Evolutionary conservation across 2,329 filamentous ascomycete species (phyloP).

Genomic region (Neonectria ditissima): DNA sequence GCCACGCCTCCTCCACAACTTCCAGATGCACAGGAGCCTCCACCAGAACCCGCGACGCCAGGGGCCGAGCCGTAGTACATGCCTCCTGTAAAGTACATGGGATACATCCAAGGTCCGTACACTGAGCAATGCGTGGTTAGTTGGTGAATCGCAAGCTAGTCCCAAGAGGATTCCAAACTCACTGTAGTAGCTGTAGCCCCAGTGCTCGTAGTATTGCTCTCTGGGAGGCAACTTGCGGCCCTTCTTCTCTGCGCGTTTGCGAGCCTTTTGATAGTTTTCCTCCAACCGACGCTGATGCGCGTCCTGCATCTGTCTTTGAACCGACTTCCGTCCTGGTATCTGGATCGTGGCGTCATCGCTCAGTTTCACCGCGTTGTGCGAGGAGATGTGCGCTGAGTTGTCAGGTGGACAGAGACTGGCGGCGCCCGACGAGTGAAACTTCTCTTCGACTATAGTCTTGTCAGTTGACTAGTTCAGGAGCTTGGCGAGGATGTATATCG

Average conservation of each 20-base stretch:
- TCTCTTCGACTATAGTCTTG: slow-evolving; percentile 46
- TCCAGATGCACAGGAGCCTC: slow-evolving; percentile 56
- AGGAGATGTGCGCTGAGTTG: slow-evolving; percentile 76
- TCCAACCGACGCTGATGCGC: slow-evolving; percentile 55
- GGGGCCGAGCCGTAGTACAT: slow-evolving; percentile 62
- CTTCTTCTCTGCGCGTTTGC: slow-evolving; percentile 61
- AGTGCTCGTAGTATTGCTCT: slow-evolving; percentile 65
- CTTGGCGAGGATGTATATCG: background rate
- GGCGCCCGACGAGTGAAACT: slow-evolving; percentile 61
- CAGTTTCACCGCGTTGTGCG: slow-evolving; percentile 73
- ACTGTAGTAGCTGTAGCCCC: slow-evolving; percentile 64
- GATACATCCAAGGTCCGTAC: slow-evolving; percentile 60
- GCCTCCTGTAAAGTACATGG: slow-evolving; percentile 56
- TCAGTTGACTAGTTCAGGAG: slow-evolving; percentile 5
- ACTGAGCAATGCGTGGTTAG: slow-evolving; percentile 35
- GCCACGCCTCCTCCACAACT: slow-evolving; percentile 62
- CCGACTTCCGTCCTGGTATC: slow-evolving; percentile 16
- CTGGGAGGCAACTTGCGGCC: slow-evolving; percentile 60
- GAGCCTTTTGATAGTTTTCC: slow-evolving; percentile 67
- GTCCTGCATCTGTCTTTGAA: slow-evolving; percentile 29
- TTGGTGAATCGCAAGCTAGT: accelerated
- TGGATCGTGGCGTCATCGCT: background rate
- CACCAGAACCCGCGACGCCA: slow-evolving; percentile 45
- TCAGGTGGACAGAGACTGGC: slow-evolving; percentile 64
- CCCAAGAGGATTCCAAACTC: slow-evolving; percentile 10